These are phyloP conservation scores for Suillus subaureus DNA, from an alignment of 768 basidiomycete species.

Conservation along the genomic window DNA sequence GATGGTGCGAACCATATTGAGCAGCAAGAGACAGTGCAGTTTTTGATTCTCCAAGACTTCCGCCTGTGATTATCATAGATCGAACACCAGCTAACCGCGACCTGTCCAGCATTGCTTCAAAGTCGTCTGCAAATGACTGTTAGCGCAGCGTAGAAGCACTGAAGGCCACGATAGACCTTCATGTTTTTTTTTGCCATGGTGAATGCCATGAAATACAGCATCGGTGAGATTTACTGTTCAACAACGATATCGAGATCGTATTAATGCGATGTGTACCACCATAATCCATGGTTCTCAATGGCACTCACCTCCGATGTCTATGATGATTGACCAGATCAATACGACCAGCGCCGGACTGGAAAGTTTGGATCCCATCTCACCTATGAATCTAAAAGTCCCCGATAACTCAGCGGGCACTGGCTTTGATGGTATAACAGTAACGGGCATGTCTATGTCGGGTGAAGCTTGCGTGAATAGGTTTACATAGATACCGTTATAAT, in stretches of 20 bases:
- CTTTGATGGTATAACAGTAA: slow-evolving; percentile 25
- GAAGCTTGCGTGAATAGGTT: neutral
- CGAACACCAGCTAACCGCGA: slow-evolving; percentile 61
- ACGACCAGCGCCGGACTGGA: slow-evolving; percentile 5
- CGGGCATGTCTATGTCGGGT: slow-evolving; percentile 23
- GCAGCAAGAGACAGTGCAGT: slow-evolving; percentile 63
- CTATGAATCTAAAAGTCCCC: slow-evolving; percentile 36
- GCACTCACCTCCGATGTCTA: slow-evolving; percentile 44
- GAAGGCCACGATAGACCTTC: slow-evolving; percentile 37
- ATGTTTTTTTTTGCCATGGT: slow-evolving; percentile 53
- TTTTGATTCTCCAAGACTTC: slow-evolving; percentile 63
- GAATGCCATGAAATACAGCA: slow-evolving; percentile 54
- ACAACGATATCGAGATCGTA: neutral
- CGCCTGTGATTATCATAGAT: slow-evolving; percentile 78
- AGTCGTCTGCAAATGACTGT: slow-evolving; percentile 51
- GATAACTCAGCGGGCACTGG: slow-evolving; percentile 17
- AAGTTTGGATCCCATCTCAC: slow-evolving; percentile 11
- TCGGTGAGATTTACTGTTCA: slow-evolving; percentile 55
- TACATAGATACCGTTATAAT: neutral
- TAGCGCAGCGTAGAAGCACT: neutral
- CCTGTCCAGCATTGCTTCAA: slow-evolving; percentile 58
- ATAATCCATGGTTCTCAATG: neutral
- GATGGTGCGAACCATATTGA: slow-evolving; percentile 44
- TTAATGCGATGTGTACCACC: neutral
- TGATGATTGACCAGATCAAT: neutral